phyloP scores from a whole-genome alignment of 2,329 filamentous ascomycete genomes.

The Sordariomycetes sp. region DNA sequence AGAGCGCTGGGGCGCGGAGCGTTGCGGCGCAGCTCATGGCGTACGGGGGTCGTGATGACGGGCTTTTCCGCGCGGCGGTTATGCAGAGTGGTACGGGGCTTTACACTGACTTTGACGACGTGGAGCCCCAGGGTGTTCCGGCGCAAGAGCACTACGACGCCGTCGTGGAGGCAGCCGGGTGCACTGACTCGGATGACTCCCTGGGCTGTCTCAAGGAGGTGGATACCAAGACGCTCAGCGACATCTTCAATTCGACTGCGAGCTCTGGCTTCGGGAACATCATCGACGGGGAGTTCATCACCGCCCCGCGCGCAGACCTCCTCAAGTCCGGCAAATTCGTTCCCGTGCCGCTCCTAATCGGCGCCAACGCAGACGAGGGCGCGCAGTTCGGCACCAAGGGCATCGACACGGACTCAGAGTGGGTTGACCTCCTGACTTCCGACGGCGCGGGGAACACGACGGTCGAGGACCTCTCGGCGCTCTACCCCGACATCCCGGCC shows the following conservation, averaged over 20 bases:
- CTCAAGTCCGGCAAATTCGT: constrained; percentile 45
- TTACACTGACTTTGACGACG: constrained; percentile 7
- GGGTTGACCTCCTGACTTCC: constrained; percentile 23
- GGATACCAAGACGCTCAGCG: constrained; percentile 6
- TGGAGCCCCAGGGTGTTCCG: neutral
- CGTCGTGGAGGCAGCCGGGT: constrained; percentile 11
- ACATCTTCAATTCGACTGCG: constrained; percentile 9
- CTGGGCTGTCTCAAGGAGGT: constrained; percentile 16
- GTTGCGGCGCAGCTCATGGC: constrained; percentile 35
- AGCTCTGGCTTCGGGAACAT: constrained; percentile 8
- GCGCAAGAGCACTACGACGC: constrained; percentile 8
- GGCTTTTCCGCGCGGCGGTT: constrained; percentile 38
- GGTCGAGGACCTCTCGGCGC: constrained; percentile 20
- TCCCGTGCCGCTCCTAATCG: constrained; percentile 48
- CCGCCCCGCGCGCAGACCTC: constrained; percentile 30
- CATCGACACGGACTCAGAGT: constrained; percentile 41
- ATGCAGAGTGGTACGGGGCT: constrained; percentile 18
- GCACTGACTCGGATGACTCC: constrained; percentile 9
- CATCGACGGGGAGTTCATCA: constrained; percentile 26
- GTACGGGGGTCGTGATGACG: constrained; percentile 37
- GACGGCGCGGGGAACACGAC: constrained; percentile 11
- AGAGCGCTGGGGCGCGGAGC: constrained; percentile 10
- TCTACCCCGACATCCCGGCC: constrained; percentile 36
- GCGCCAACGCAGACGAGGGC: constrained; percentile 53
- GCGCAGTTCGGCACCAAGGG: constrained; percentile 36